Evolutionary conservation across 176 grass and related monocot species (phyloP).

Genomic region (Carex scoparia): DNA sequence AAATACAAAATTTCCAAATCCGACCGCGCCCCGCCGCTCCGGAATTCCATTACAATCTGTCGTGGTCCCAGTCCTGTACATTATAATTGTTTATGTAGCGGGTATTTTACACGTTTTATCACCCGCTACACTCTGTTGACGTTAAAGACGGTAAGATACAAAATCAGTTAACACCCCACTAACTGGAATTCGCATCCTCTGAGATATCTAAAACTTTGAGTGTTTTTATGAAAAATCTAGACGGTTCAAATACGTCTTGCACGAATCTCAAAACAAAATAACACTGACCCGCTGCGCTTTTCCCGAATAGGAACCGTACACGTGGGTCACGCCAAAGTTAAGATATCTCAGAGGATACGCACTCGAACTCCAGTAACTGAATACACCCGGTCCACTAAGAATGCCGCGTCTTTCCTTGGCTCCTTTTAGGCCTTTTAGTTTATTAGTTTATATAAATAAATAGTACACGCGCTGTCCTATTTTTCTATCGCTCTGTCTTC

Average conservation of each 20-base stretch:
- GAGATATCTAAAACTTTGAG: too few relatives aligned
- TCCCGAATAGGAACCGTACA: too few relatives aligned
- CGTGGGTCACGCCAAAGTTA: too few relatives aligned
- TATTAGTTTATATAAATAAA: background rate
- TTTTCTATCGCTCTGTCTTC: slow-evolving; percentile 11
- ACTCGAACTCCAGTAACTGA: background rate
- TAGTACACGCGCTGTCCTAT: background rate
- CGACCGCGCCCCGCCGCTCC: slow-evolving; percentile 9
- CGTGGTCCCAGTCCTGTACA: background rate
- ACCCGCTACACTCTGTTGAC: background rate
- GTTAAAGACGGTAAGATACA: background rate
- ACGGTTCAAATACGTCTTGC: too few relatives aligned
- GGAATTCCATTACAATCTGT: slow-evolving; percentile 11
- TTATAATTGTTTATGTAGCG: background rate
- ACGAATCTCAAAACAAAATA: too few relatives aligned
- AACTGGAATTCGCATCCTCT: too few relatives aligned
- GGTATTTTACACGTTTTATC: background rate
- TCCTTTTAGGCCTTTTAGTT: too few relatives aligned
- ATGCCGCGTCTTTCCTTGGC: background rate
- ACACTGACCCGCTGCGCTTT: too few relatives aligned
- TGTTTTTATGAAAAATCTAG: too few relatives aligned
- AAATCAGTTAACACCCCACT: background rate
- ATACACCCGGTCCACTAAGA: slow-evolving; percentile 13
- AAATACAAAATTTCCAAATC: slow-evolving; percentile 21
- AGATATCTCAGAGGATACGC: too few relatives aligned